Conservation (phyloP, 371 early-diverging fungal genomes). For the Chytridium lagenaria region DNA sequence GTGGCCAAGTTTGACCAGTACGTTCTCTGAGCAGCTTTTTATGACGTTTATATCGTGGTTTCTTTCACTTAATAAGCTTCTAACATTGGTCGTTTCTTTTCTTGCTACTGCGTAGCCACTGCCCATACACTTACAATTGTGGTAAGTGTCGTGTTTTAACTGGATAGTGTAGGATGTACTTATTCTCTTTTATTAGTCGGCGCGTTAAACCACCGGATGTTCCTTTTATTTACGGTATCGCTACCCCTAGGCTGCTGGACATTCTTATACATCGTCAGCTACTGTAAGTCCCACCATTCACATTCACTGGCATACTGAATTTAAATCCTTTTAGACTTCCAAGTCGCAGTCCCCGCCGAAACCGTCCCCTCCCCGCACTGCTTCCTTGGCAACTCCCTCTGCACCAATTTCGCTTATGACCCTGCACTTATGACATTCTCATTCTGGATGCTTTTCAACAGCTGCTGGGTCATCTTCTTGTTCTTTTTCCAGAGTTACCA, state of each 20-base stretch:
- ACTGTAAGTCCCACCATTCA: slow-evolving; percentile 62
- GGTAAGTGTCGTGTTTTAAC: slow-evolving; percentile 32
- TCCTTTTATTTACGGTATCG: slow-evolving; percentile 77
- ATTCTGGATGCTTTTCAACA: slow-evolving; percentile 75
- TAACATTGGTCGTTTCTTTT: not conserved
- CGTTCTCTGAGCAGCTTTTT: slow-evolving; percentile 32
- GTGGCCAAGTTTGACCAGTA: slow-evolving; percentile 98
- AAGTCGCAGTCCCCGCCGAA: slow-evolving; percentile 38
- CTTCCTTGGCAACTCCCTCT: slow-evolving; percentile 65
- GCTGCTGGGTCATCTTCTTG: slow-evolving; percentile 82
- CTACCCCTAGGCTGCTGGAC: slow-evolving; percentile 48
- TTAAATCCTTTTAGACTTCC: slow-evolving; percentile 30
- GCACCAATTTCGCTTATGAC: slow-evolving; percentile 77
- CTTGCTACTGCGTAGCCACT: slow-evolving; percentile 64
- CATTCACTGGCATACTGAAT: not conserved
- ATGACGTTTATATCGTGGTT: not conserved
- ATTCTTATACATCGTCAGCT: slow-evolving; percentile 62
- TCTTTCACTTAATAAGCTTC: not conserved
- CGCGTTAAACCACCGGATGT: slow-evolving; percentile 80
- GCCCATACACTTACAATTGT: slow-evolving; percentile 91
- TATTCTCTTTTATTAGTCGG: slow-evolving; percentile 69
- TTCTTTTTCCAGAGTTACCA: slow-evolving; percentile 79
- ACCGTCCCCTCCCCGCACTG: slow-evolving; percentile 37
- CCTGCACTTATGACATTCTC: slow-evolving; percentile 71
- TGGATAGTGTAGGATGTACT: no score